Evolutionary conservation across 345 rosid genomes (phyloP).

Genomic region (Populus davidiana): DNA sequence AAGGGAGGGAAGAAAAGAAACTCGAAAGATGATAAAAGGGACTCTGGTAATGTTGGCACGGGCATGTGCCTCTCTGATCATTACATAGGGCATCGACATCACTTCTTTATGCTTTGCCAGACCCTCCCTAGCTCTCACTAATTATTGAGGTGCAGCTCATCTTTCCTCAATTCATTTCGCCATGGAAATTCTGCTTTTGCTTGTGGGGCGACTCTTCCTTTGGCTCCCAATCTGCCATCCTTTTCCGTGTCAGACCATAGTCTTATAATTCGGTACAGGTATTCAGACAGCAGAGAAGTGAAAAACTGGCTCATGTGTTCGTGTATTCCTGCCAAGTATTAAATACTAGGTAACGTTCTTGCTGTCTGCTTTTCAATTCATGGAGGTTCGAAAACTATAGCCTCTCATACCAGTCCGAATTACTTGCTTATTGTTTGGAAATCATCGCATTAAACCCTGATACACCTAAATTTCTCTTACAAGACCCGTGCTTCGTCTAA

Average conservation of each 20-base stretch:
- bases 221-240: constrained; percentile 11
- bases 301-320: not conserved
- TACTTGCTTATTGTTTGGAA: not conserved
- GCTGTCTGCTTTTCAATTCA: not conserved
- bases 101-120: constrained; percentile 29
- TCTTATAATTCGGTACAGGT: constrained; percentile 1
- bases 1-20: not conserved
- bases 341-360: not conserved
- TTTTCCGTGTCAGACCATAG: constrained; percentile 20
- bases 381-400: not conserved
- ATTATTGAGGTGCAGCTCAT: constrained; percentile 49
- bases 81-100: constrained; percentile 43
- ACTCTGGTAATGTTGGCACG: constrained; percentile 33
- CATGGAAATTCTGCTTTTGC: constrained; percentile 16
- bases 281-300: not conserved
- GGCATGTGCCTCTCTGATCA: constrained; percentile 63
- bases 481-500: not conserved
- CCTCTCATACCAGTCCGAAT: not conserved
- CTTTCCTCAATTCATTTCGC: constrained; percentile 17
- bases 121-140: constrained; percentile 32
- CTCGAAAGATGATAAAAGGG: constrained; percentile 12
- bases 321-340: not conserved
- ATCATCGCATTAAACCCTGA: not conserved
- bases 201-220: constrained; percentile 18
- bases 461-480: not conserved